phyloP scores from a whole-genome alignment of 768 basidiomycete genomes.

The Naganishia vaughanmartiniae region DNA sequence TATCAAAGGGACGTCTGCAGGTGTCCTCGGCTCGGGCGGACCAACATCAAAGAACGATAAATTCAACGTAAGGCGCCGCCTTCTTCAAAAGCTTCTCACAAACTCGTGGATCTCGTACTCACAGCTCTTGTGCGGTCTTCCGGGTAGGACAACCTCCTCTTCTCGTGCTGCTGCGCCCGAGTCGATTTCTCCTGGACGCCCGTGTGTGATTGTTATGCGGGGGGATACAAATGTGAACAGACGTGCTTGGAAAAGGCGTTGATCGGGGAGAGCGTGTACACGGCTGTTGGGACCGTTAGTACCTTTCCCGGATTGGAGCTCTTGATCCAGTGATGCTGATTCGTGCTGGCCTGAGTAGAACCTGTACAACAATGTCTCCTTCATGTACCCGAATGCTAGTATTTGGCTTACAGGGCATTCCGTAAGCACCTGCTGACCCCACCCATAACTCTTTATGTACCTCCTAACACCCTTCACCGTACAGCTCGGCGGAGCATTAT shows the following conservation, averaged over 20 bases:
- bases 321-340: background rate
- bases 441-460: background rate
- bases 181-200: slow-evolving; percentile 93
- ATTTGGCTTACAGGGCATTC: slow-evolving; percentile 78
- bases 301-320: background rate
- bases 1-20: slow-evolving; percentile 89
- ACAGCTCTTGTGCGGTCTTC: no score
- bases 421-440: slow-evolving; percentile 26
- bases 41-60: slow-evolving; percentile 85
- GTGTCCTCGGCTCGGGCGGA: slow-evolving; percentile 69
- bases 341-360: slow-evolving; percentile 58
- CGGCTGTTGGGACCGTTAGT: slow-evolving; percentile 76
- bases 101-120: no score
- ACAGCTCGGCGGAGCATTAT: slow-evolving; percentile 80
- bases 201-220: slow-evolving; percentile 81
- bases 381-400: slow-evolving; percentile 80
- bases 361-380: slow-evolving; percentile 85
- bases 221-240: slow-evolving; percentile 72
- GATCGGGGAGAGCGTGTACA: slow-evolving; percentile 79
- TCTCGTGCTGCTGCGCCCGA: slow-evolving; percentile 90
- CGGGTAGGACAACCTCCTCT: slow-evolving; percentile 75
- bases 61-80: slow-evolving; percentile 59
- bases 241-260: slow-evolving; percentile 76
- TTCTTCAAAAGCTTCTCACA: background rate
- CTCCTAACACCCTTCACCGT: slow-evolving; percentile 54